Conservation (phyloP, 2,329 filamentous ascomycete species). For the Drechslera avenae region DNA sequence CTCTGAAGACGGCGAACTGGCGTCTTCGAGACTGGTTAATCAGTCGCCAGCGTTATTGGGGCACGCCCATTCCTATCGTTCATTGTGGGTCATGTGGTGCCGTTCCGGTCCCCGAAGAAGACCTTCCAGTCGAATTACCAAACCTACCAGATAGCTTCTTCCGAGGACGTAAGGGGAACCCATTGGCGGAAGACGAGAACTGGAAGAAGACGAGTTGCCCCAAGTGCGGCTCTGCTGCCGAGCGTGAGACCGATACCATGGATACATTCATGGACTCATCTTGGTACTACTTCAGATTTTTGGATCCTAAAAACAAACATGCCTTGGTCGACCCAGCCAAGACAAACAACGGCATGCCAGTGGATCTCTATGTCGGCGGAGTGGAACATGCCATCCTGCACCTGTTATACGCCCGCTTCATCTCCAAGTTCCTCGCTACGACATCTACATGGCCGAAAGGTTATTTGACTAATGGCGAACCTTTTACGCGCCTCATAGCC, state of each 20-base stretch:
- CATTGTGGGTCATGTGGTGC: slow-evolving; percentile 78
- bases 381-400: slow-evolving; percentile 92
- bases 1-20: slow-evolving; percentile 72
- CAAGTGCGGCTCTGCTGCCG: slow-evolving; percentile 70
- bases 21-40: slow-evolving; percentile 87
- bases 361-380: slow-evolving; percentile 87
- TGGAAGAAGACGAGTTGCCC: slow-evolving; percentile 81
- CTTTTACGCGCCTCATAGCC: slow-evolving; percentile 80
- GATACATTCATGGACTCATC: slow-evolving; percentile 95
- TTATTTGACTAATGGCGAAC: slow-evolving; percentile 62
- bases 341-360: slow-evolving; percentile 66
- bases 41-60: slow-evolving; percentile 92
- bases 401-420: slow-evolving; percentile 85
- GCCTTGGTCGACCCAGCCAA: slow-evolving; percentile 66
- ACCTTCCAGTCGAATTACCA: slow-evolving; percentile 79
- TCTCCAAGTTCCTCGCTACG: slow-evolving; percentile 80
- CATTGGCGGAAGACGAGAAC: slow-evolving; percentile 70
- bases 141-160: slow-evolving; percentile 71
- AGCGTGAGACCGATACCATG: slow-evolving; percentile 91
- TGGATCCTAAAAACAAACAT: slow-evolving; percentile 69
- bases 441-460: slow-evolving; percentile 53
- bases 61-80: slow-evolving; percentile 84
- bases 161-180: slow-evolving; percentile 73
- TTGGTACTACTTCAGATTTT: slow-evolving; percentile 87
- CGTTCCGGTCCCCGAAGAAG: slow-evolving; percentile 75